Percentiles rank a stretch among this genome's conserved stretches.
Evolutionary conservation across 805 yeast species (phyloP).

Genomic region (Wickerhamomyces ciferrii): DNA sequence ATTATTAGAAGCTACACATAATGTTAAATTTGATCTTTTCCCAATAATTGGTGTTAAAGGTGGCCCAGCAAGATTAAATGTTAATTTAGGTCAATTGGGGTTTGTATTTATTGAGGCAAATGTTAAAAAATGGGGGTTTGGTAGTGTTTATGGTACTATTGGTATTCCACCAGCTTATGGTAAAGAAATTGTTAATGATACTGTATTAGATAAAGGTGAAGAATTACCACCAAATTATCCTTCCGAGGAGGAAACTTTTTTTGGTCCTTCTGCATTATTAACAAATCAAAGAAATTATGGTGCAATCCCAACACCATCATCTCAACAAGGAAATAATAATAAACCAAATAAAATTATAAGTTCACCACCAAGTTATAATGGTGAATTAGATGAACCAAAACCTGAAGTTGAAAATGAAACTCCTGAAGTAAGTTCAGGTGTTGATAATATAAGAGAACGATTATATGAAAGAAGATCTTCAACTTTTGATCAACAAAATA

Average conservation of each 20-base stretch:
- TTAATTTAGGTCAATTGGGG: conserved; percentile 81
- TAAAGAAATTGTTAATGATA: conserved; percentile 36
- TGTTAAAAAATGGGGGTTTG: conserved; percentile 83
- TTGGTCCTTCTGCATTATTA: conserved; percentile 36
- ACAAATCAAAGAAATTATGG: not conserved
- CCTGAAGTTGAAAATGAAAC: conserved; percentile 1
- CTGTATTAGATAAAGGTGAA: conserved; percentile 65
- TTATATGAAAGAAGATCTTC: conserved; percentile 30
- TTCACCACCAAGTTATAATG: conserved; percentile 20
- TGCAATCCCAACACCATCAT: not conserved
- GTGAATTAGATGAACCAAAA: conserved; percentile 20
- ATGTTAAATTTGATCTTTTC: conserved; percentile 54
- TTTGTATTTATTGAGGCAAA: conserved; percentile 79
- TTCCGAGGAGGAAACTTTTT: conserved; percentile 54
- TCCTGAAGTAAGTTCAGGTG: conserved; percentile 1
- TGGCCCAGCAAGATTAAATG: conserved; percentile 77
- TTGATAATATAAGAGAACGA: conserved; percentile 11
- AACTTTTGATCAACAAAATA: conserved; percentile 24
- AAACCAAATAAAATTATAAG: conserved; percentile 6
- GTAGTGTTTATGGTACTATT: conserved; percentile 35
- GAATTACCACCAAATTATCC: conserved; percentile 70
- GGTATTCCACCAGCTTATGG: conserved; percentile 43
- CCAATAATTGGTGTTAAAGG: conserved; percentile 90
- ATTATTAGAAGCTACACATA: conserved; percentile 45
- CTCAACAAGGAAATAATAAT: no score